Evolutionary conservation across 2,329 filamentous ascomycete genomes (phyloP).

Genomic region (Ambrosiella xylebori): DNA sequence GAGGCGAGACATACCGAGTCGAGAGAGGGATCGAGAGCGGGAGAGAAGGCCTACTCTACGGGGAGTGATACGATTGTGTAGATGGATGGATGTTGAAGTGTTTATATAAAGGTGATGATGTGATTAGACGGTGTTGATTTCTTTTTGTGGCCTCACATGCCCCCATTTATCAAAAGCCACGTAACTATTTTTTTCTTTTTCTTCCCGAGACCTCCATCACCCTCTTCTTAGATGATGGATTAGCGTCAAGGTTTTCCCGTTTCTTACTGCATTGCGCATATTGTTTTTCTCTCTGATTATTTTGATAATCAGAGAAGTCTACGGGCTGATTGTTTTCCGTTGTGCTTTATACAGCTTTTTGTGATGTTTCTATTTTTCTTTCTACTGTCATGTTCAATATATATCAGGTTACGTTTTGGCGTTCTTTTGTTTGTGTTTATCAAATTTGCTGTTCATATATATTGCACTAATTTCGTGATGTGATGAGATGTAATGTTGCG

Average conservation of each 20-base stretch:
- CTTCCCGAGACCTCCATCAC: background rate
- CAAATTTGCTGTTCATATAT: background rate
- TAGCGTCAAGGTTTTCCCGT: background rate
- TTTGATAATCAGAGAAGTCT: background rate
- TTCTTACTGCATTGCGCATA: background rate
- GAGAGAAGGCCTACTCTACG: conserved; percentile 2
- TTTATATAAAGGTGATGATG: too few relatives aligned
- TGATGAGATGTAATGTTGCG: background rate
- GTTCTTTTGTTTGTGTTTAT: background rate
- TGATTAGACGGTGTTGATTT: background rate
- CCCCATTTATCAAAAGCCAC: background rate
- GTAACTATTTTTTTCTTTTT: background rate
- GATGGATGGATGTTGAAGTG: too few relatives aligned
- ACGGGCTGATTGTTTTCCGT: background rate
- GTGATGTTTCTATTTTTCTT: background rate
- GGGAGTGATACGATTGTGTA: conserved; percentile 1
- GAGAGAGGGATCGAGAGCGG: background rate
- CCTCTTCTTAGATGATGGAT: background rate
- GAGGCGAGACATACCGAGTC: conserved; percentile 1
- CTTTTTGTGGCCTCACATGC: background rate
- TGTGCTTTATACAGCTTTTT: background rate
- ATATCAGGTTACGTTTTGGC: conserved; percentile 1
- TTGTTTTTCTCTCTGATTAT: background rate
- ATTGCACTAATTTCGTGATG: background rate
- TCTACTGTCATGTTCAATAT: background rate